phyloP scores from a whole-genome alignment of 257 asterid species.

The Nicotiana otophora region DNA sequence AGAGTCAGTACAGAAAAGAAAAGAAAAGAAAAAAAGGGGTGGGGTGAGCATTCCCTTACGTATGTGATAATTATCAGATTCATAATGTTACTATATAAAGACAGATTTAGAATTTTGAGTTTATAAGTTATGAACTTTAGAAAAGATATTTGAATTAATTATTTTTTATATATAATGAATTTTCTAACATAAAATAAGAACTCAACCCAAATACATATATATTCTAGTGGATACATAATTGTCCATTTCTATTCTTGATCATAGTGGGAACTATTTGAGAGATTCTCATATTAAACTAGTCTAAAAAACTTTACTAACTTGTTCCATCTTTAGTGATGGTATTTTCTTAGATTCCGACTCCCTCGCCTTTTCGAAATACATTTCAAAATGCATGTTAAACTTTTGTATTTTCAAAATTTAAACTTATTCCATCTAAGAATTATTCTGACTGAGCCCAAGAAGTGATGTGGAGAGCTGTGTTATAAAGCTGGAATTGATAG shows the following conservation, averaged over 20 bases:
- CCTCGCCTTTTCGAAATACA: neutral
- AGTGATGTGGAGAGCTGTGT: constrained; percentile 6
- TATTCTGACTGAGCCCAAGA: neutral
- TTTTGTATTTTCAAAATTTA: neutral
- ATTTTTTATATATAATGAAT: too few relatives aligned
- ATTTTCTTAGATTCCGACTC: constrained; percentile 2
- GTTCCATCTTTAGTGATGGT: neutral
- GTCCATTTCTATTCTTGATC: neutral
- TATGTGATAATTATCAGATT: neutral
- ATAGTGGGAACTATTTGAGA: neutral
- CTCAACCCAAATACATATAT: neutral
- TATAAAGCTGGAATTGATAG: neutral
- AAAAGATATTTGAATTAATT: too few relatives aligned
- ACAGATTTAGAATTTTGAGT: too few relatives aligned
- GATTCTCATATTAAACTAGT: neutral
- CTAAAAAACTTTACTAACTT: too few relatives aligned
- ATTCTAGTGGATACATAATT: neutral
- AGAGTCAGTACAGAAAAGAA: neutral
- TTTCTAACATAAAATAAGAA: too few relatives aligned
- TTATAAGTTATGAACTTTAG: too few relatives aligned
- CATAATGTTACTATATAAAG: neutral
- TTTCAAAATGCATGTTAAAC: neutral
- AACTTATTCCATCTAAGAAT: neutral
- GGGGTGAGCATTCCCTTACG: neutral
- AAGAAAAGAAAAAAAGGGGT: neutral